Conservation (phyloP, 768 basidiomycete species). For the Lactarius sp. region DNA sequence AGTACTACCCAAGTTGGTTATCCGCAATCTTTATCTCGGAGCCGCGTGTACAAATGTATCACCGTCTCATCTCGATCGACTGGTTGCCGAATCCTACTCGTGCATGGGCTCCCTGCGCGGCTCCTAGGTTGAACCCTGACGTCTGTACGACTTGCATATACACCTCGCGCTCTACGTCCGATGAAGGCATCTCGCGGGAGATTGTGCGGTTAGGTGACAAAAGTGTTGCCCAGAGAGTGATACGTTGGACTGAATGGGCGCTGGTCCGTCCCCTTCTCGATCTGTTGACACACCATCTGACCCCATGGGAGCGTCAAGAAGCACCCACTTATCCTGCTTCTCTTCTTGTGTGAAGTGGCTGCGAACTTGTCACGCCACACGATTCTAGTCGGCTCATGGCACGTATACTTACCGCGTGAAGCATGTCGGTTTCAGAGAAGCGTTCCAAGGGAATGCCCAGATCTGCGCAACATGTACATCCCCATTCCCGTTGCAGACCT, state of each 20-base stretch:
- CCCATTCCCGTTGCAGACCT: constrained; percentile 48
- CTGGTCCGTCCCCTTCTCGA: constrained; percentile 71
- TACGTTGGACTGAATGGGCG: constrained; percentile 69
- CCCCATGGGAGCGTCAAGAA: constrained; percentile 66
- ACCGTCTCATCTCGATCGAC: constrained; percentile 67
- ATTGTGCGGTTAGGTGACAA: constrained; percentile 54
- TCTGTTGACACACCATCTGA: constrained; percentile 48
- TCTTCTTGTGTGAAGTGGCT: constrained; percentile 56
- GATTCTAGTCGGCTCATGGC: not conserved
- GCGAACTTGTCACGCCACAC: not conserved
- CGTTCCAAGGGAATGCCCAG: constrained; percentile 51
- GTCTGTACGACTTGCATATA: constrained; percentile 87
- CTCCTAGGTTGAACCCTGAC: constrained; percentile 66
- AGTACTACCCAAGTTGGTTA: constrained; percentile 61
- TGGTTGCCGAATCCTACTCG: constrained; percentile 42
- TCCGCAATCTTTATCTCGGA: constrained; percentile 39
- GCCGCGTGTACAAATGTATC: constrained; percentile 68
- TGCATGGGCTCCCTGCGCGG: constrained; percentile 53
- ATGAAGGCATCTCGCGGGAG: constrained; percentile 42
- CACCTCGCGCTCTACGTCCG: constrained; percentile 44
- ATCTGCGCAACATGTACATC: constrained; percentile 64
- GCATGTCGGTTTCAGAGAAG: constrained; percentile 65
- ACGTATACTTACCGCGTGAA: constrained; percentile 57
- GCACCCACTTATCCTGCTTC: constrained; percentile 42
- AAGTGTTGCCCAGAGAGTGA: constrained; percentile 74